Evolutionary conservation across 2,329 filamentous ascomycete genomes (phyloP).

Genomic region (Fusarium algeriense): DNA sequence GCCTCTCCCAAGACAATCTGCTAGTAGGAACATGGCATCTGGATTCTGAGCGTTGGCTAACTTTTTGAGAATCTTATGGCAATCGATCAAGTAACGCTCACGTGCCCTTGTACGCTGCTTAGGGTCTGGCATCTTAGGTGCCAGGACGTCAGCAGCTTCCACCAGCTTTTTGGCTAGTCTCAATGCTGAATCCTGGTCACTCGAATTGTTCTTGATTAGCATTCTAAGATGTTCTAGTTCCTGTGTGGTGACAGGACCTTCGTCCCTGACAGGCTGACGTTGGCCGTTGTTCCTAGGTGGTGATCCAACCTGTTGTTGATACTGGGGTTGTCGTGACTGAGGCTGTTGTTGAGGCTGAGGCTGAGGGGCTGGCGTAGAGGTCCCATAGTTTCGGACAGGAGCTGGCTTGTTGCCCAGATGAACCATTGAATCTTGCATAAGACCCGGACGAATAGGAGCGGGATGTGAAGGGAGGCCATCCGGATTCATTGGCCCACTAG

Average conservation of each 20-base stretch:
- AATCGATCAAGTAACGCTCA: constrained; percentile 87
- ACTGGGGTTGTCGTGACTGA: constrained; percentile 48
- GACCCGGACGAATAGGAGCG: constrained; percentile 71
- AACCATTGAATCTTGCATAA: constrained; percentile 69
- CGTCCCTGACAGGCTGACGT: constrained; percentile 47
- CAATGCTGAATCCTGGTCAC: constrained; percentile 78
- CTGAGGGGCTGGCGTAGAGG: constrained; percentile 56
- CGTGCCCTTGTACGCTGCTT: constrained; percentile 79
- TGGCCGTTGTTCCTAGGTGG: constrained; percentile 42
- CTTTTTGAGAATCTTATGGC: constrained; percentile 92
- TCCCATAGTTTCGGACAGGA: constrained; percentile 68
- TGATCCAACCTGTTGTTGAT: constrained; percentile 48
- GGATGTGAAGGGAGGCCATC: constrained; percentile 71
- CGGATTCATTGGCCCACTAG: constrained; percentile 47
- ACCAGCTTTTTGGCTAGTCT: constrained; percentile 84
- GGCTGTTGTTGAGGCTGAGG: constrained; percentile 33
- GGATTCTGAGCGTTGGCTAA: constrained; percentile 77
- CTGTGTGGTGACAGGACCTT: constrained; percentile 74
- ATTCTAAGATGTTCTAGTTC: constrained; percentile 82
- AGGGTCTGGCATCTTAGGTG: constrained; percentile 73
- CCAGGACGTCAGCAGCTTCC: constrained; percentile 83
- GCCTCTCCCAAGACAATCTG: constrained; percentile 89
- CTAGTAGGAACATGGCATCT: constrained; percentile 94
- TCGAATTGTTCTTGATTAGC: constrained; percentile 76
- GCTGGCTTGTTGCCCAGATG: constrained; percentile 68